Evolutionary conservation across 352 stramenopile species (phyloP).

Genomic region (Blastocystis sp.): DNA sequence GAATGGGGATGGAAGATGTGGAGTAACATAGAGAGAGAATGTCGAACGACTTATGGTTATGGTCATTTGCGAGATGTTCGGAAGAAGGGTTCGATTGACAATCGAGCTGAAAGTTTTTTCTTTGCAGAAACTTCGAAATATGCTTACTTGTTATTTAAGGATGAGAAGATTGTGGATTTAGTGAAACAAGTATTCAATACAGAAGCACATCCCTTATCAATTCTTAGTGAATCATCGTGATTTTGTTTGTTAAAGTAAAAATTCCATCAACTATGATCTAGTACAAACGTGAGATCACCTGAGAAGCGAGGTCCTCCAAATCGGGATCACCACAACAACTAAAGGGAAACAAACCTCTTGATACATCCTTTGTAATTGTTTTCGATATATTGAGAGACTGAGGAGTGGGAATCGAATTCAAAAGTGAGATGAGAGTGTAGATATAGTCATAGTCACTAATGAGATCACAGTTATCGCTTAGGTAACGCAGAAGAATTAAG

Average conservation of each 20-base stretch:
- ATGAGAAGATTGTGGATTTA: constrained; percentile 62
- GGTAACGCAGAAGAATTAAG: neutral
- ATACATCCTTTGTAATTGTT: neutral
- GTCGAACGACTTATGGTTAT: constrained; percentile 80
- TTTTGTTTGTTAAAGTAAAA: constrained; percentile 9
- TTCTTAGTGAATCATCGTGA: neutral
- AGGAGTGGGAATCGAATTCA: constrained; percentile 5
- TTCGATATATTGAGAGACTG: neutral
- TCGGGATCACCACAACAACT: constrained; percentile 34
- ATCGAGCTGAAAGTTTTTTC: constrained; percentile 59
- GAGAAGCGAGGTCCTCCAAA: constrained; percentile 2
- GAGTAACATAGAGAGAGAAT: constrained; percentile 80
- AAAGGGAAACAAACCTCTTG: neutral
- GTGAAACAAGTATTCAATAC: constrained; percentile 56
- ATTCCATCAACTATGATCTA: neutral
- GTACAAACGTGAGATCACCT: neutral
- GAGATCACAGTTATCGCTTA: constrained; percentile 45
- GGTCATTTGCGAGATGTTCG: constrained; percentile 63
- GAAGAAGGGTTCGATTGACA: neutral
- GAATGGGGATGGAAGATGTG: constrained; percentile 76
- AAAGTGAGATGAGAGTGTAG: neutral
- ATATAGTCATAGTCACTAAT: constrained; percentile 61
- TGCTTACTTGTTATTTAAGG: constrained; percentile 53
- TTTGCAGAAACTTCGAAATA: constrained; percentile 62
- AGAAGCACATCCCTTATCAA: constrained; percentile 25